Percentiles rank a stretch among this genome's conserved stretches.
phyloP scores from a whole-genome alignment of 352 stramenopile species.

The Pythium rishiriense region DNA sequence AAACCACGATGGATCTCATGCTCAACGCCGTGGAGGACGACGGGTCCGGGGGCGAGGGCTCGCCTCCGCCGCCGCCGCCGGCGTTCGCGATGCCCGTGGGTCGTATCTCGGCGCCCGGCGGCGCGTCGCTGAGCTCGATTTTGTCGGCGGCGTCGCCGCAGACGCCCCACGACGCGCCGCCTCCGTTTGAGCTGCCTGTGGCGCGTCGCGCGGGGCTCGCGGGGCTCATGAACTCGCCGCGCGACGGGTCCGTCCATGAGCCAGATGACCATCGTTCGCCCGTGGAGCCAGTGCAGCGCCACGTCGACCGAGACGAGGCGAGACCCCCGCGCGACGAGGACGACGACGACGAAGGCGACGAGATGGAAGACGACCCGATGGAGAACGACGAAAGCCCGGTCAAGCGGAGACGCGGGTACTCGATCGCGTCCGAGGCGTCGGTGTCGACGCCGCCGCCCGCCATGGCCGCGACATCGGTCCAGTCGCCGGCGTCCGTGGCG shows the following conservation, averaged over 20 bases:
- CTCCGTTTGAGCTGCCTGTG: conserved; percentile 12
- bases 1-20: conserved; percentile 46
- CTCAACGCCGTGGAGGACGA: conserved; percentile 46
- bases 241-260: too few species aligned
- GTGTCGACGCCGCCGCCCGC: conserved; percentile 12
- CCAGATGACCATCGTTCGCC: too few species aligned
- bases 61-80: conserved; percentile 18
- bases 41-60: conserved; percentile 18
- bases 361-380: conserved; percentile 8
- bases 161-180: conserved; percentile 9
- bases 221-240: conserved; percentile 67
- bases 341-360: neutral
- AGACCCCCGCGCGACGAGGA: neutral
- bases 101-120: conserved; percentile 23
- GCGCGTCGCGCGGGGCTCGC: conserved; percentile 42
- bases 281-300: neutral
- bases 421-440: conserved; percentile 15
- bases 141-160: conserved; percentile 39
- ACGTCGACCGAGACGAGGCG: neutral
- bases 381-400: conserved; percentile 10
- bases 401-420: conserved; percentile 13
- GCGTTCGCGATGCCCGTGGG: conserved; percentile 36
- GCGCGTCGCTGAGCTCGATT: conserved; percentile 43
- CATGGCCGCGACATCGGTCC: neutral
- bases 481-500: conserved; percentile 26